Evolutionary conservation across 768 basidiomycete genomes (phyloP), one percentile per base, ranked within the genome.

Genomic region (Collybiopsis confluens): DNA sequence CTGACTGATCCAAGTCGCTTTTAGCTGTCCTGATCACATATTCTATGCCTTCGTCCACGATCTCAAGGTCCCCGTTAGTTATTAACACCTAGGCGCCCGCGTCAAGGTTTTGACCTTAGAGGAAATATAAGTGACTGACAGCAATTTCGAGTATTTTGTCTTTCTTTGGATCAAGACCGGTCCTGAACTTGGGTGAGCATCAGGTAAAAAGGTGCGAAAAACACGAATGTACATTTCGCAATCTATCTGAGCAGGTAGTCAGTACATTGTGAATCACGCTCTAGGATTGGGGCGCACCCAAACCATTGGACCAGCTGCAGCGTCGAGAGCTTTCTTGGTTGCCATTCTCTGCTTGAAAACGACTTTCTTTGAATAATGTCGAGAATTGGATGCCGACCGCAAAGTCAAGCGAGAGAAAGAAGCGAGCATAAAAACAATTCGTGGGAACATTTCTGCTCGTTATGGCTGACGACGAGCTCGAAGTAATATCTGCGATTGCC

Each of bases 131-230:
- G 33, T 46, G 9, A 60, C 77, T 56, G 55, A 85, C 88, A 10
- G 87, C 88, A 62, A 95, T 88, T 68, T 96, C 93, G 2, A 93
- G 65, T 26, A 92, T 80, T 58, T 79, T 83, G 68, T 92, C 87
- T 37, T 69, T 83, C 45, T 76, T 73, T 3, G 77, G 77, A 62
- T 87, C 68, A 36, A 93, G 74, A 3, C 90, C 90, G 2, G 90
- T 92, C 80, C 50, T 52, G 23, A 26, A 16, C n/a, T 1, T 26
- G 26, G 11, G 8, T 9, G 11, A 27, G n/a, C n/a, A n/a, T n/a
- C 26, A 9, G 10, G 16, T 35, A 16, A 28, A 36, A 36, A 36
- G 18, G 27, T 23, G 16, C 10, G 26, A 35, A 26, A 44, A 18
- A 28, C 11, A 21, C 15, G 24, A 27, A 21, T 23, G n/a, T 23